phyloP scores from a whole-genome alignment of 176 grass and related monocot genomes.

The Cenchrus fungigraminus region DNA sequence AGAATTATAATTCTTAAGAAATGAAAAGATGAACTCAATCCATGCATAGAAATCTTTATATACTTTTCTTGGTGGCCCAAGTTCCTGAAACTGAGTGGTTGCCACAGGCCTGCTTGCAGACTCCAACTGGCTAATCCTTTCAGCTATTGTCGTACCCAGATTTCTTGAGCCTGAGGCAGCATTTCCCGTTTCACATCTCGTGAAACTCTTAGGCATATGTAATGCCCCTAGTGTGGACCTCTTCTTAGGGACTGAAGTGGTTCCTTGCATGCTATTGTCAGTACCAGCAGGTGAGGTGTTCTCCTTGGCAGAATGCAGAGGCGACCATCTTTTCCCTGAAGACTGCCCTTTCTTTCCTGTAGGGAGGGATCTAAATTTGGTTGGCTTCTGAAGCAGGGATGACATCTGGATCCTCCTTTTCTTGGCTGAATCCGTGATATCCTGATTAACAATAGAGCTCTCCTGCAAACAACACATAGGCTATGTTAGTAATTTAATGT shows the following conservation, averaged over 20 bases:
- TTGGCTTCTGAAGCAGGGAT: conserved; percentile 46
- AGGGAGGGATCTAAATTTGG: conserved; percentile 37
- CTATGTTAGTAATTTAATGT: background rate
- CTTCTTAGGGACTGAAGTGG: conserved; percentile 32
- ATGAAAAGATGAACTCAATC: background rate
- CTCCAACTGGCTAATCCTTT: conserved; percentile 56
- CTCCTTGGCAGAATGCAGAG: conserved; percentile 49
- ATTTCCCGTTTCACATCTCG: conserved; percentile 34
- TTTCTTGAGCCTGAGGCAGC: conserved; percentile 36
- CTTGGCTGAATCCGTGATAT: conserved; percentile 21
- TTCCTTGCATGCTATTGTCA: conserved; percentile 9
- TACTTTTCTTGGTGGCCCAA: conserved; percentile 50
- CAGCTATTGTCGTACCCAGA: conserved; percentile 44
- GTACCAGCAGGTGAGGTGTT: conserved; percentile 55
- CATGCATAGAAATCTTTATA: background rate
- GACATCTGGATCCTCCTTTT: conserved; percentile 46
- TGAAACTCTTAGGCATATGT: conserved; percentile 37
- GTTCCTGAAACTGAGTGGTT: background rate
- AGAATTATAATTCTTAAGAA: background rate
- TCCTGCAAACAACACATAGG: conserved; percentile 51
- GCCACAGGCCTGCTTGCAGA: conserved; percentile 45
- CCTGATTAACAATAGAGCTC: conserved; percentile 62
- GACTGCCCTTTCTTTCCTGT: conserved; percentile 31
- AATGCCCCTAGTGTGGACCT: conserved; percentile 35
- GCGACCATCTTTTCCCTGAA: conserved; percentile 26